These are phyloP conservation scores for Ogataea philodendri DNA, from an alignment of 805 yeast species.

Conservation along the genomic window DNA sequence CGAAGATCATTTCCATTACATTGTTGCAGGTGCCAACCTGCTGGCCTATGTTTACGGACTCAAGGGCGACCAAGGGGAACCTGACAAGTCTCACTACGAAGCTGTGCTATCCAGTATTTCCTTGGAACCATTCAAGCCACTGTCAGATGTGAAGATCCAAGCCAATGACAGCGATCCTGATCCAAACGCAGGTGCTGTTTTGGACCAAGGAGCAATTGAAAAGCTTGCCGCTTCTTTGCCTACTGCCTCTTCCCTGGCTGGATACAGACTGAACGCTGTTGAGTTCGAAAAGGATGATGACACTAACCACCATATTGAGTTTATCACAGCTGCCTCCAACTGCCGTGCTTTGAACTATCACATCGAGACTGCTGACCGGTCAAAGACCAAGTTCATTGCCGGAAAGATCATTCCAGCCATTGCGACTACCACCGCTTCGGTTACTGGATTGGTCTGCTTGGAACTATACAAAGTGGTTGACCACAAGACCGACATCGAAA, in stretches of 20 bases:
- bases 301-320: slow-evolving; percentile 92
- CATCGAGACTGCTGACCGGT: slow-evolving; percentile 84
- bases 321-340: slow-evolving; percentile 93
- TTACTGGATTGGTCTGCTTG: slow-evolving; percentile 89
- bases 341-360: slow-evolving; percentile 90
- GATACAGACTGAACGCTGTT: slow-evolving; percentile 81
- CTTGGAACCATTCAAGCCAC: slow-evolving; percentile 71
- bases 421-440: slow-evolving; percentile 98
- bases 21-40: slow-evolving; percentile 86
- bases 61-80: slow-evolving; percentile 63
- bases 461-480: slow-evolving; percentile 90
- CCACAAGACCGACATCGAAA: slow-evolving; percentile 69
- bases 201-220: slow-evolving; percentile 64
- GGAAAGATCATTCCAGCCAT: slow-evolving; percentile 98
- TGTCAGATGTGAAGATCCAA: slow-evolving; percentile 74
- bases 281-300: slow-evolving; percentile 99
- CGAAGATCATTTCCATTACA: slow-evolving; percentile 75
- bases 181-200: slow-evolving; percentile 55
- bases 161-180: slow-evolving; percentile 86
- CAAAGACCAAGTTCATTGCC: slow-evolving; percentile 93
- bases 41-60: slow-evolving; percentile 89
- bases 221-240: slow-evolving; percentile 78
- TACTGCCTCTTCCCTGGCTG: slow-evolving; percentile 82
- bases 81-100: slow-evolving; percentile 47
- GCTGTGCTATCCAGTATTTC: slow-evolving; percentile 49